phyloP scores from a whole-genome alignment of 768 basidiomycete species.

The Lentinula lateritia region DNA sequence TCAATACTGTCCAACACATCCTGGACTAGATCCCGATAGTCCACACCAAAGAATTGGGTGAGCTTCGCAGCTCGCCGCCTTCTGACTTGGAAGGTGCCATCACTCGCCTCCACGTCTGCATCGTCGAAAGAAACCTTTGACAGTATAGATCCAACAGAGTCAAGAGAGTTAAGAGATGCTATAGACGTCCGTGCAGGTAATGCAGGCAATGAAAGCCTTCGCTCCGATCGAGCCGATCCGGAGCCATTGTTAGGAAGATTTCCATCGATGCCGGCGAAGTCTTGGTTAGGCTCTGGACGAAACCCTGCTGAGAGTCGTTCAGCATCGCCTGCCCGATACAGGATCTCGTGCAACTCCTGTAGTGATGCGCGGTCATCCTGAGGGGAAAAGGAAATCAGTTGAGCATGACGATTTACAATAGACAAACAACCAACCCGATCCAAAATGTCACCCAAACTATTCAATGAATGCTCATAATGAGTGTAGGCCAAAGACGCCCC shows the following conservation, averaged over 20 bases:
- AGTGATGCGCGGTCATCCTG: conserved; percentile 77
- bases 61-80: conserved; percentile 77
- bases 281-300: not conserved
- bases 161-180: conserved; percentile 24
- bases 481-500: conserved; percentile 52
- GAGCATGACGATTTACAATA: not conserved
- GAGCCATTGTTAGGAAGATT: conserved; percentile 14
- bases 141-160: not conserved
- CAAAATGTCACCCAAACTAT: conserved; percentile 75
- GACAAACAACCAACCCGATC: conserved; percentile 52
- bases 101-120: conserved; percentile 1
- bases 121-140: conserved; percentile 2
- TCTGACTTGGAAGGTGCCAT: conserved; percentile 58
- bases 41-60: conserved; percentile 82
- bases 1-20: conserved; percentile 83
- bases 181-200: conserved; percentile 65
- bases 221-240: conserved; percentile 49
- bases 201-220: conserved; percentile 70
- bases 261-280: conserved; percentile 1
- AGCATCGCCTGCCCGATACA: conserved; percentile 33
- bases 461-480: conserved; percentile 77
- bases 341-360: conserved; percentile 66
- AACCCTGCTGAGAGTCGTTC: conserved; percentile 6
- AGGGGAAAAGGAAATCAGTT: not conserved
- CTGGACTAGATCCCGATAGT: conserved; percentile 71